Percentiles rank a stretch among this genome's conserved stretches.
Conservation (phyloP, 306 rosid genomes). For the Canavalia gladiata region DNA sequence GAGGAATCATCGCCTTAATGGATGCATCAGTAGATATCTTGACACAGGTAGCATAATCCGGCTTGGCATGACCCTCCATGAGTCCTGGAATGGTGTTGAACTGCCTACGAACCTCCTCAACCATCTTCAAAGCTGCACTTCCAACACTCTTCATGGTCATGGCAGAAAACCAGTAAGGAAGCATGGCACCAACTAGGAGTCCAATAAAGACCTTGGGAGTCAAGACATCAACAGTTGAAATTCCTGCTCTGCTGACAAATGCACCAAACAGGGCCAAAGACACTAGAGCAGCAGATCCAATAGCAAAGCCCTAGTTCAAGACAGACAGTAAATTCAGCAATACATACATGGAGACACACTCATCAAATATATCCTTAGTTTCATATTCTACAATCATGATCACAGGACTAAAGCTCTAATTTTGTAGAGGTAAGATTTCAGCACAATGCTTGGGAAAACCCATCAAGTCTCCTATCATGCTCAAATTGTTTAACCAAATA, state of each 20-base stretch:
- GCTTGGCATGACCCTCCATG: conserved; percentile 76
- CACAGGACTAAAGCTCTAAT: neutral
- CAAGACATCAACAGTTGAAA: conserved; percentile 79
- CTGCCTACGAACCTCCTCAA: conserved; percentile 90
- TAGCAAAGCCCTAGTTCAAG: conserved; percentile 74
- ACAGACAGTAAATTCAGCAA: conserved; percentile 15
- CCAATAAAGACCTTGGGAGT: conserved; percentile 91
- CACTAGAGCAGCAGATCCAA: conserved; percentile 82
- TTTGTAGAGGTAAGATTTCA: neutral
- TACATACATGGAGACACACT: neutral
- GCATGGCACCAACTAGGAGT: conserved; percentile 82
- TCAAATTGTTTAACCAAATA: neutral
- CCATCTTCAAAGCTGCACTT: conserved; percentile 88
- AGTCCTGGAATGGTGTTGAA: conserved; percentile 82
- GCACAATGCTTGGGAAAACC: neutral
- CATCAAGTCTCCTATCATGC: conserved; percentile 4
- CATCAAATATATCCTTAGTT: neutral
- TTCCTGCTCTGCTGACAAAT: conserved; percentile 75
- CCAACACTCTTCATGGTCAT: conserved; percentile 97
- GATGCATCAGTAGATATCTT: conserved; percentile 91
- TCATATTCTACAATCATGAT: neutral
- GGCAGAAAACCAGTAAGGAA: conserved; percentile 93
- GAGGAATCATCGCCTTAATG: conserved; percentile 90
- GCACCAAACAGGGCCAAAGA: conserved; percentile 85
- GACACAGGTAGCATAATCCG: conserved; percentile 84